phyloP scores from a whole-genome alignment of 306 rosid species.

The Amphicarpaea edgeworthii region DNA sequence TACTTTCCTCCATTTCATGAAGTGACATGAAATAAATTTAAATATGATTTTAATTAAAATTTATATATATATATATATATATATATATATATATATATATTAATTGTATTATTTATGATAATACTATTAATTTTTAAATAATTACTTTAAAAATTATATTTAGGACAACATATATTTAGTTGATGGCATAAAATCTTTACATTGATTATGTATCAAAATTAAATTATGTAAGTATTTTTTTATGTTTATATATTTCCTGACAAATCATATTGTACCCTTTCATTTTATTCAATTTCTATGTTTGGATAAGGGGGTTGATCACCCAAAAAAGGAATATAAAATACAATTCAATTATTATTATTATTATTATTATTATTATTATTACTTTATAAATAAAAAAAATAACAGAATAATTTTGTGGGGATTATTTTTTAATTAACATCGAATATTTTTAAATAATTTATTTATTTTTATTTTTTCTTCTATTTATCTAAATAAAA shows the following conservation, averaged over 20 bases:
- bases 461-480: neutral
- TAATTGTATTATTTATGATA: no score
- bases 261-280: neutral
- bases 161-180: neutral
- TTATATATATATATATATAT: no score
- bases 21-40: neutral
- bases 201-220: neutral
- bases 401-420: no score
- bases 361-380: no score
- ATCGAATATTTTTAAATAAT: no score
- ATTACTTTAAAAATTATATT: neutral
- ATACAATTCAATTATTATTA: no score
- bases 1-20: conserved; percentile 1
- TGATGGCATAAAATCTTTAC: neutral
- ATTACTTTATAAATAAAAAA: no score
- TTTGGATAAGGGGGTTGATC: no score
- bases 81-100: no score
- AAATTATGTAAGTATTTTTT: neutral
- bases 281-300: neutral
- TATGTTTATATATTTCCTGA: no score
- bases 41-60: neutral
- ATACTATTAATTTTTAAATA: neutral
- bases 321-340: no score
- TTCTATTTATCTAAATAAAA: neutral
- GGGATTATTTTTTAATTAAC: no score